phyloP scores from a whole-genome alignment of 306 rosid genomes.

The Pueraria montana region DNA sequence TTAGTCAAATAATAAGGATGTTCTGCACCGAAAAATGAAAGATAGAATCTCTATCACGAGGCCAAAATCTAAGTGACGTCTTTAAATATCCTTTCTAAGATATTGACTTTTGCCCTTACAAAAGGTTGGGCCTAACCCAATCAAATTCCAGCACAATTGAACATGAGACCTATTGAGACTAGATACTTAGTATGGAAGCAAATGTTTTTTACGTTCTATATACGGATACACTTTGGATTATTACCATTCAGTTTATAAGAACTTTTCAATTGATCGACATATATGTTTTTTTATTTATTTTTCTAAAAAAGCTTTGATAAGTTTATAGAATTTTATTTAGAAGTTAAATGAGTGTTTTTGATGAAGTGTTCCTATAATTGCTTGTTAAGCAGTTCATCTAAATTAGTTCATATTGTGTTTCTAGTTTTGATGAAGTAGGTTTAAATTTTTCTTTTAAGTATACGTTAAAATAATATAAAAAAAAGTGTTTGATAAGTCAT shows the following conservation, averaged over 20 bases:
- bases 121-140: background rate
- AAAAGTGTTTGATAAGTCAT: no score
- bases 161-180: background rate
- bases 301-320: background rate
- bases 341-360: no score
- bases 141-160: background rate
- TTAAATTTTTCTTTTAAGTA: no score
- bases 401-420: no score
- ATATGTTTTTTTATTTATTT: no score
- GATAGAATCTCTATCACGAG: background rate
- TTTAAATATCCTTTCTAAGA: background rate
- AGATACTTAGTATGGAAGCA: background rate
- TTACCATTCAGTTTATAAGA: background rate
- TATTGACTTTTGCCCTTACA: background rate
- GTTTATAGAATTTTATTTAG: background rate
- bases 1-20: no score
- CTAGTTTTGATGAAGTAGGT: no score
- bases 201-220: background rate
- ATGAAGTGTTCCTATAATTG: background rate
- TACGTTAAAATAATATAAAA: no score
- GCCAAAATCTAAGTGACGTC: background rate
- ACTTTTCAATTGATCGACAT: no score
- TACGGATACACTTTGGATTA: background rate
- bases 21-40: constrained; percentile 6
- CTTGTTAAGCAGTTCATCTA: no score